Evolutionary conservation across 129 eudicot species (phyloP).

Genomic region (Flaveria bidentis): DNA sequence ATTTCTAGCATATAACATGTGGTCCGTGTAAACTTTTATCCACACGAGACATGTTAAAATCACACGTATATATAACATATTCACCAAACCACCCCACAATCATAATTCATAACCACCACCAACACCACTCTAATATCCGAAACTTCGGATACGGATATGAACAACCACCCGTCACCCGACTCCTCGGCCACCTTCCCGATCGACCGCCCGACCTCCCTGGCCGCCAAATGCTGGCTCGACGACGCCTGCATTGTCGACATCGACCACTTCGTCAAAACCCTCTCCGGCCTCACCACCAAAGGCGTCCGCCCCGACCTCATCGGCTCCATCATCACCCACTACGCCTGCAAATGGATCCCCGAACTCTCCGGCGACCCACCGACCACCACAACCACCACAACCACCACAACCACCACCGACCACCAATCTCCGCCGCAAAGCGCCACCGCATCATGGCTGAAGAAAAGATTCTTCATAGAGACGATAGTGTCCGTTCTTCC

Average conservation of each 20-base stretch:
- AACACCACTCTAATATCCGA: not conserved
- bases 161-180: constrained; percentile 9
- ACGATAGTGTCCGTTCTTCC: constrained; percentile 68
- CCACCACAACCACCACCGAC: not conserved
- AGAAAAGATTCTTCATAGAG: constrained; percentile 63
- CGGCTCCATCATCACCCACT: constrained; percentile 77
- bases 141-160: not conserved
- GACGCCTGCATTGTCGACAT: constrained; percentile 59
- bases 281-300: constrained; percentile 56
- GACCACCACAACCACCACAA: too few species aligned
- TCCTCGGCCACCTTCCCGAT: constrained; percentile 22
- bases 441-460: constrained; percentile 60
- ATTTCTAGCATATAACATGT: not conserved
- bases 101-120: not conserved
- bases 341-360: constrained; percentile 74
- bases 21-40: constrained; percentile 35
- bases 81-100: constrained; percentile 4
- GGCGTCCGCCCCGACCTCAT: constrained; percentile 68
- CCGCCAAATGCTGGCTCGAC: constrained; percentile 55
- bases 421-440: constrained; percentile 35
- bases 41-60: constrained; percentile 32
- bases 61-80: not conserved
- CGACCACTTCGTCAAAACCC: constrained; percentile 68
- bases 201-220: constrained; percentile 36
- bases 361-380: constrained; percentile 50